A percentile compares a stretch with the other conserved stretches of the same genome.
Conservation (phyloP, 1,139 yeast genomes). For the Saccharomyces pastorianus region DNA sequence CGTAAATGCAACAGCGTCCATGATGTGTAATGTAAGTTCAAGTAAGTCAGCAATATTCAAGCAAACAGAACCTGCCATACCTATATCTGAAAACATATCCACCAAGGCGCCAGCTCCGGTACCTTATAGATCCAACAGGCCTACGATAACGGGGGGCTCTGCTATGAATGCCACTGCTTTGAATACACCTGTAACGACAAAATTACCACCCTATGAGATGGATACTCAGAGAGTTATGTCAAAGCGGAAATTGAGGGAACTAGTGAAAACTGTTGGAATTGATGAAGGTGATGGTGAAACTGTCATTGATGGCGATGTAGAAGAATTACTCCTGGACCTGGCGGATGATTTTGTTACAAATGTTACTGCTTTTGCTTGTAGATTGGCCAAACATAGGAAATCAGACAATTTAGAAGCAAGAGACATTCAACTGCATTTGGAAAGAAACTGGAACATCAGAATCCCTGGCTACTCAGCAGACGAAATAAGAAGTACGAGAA, state of each 20-base stretch:
- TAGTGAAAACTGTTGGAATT: slow-evolving; percentile 72
- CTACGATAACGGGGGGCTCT: slow-evolving; percentile 80
- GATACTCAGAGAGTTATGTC: slow-evolving; percentile 80
- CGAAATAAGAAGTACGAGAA: slow-evolving; percentile 76
- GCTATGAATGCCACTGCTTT: slow-evolving; percentile 59
- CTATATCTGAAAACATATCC: slow-evolving; percentile 61
- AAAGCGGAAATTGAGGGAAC: slow-evolving; percentile 78
- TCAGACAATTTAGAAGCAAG: slow-evolving; percentile 81
- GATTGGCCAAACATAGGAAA: slow-evolving; percentile 88
- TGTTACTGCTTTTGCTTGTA: slow-evolving; percentile 88
- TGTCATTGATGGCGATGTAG: slow-evolving; percentile 92
- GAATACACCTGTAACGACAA: slow-evolving; percentile 68
- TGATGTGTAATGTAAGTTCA: slow-evolving; percentile 23
- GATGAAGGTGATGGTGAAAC: slow-evolving; percentile 87
- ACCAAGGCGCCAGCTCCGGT: slow-evolving; percentile 60
- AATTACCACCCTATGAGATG: slow-evolving; percentile 74
- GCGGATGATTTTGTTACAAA: slow-evolving; percentile 93
- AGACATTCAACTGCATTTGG: slow-evolving; percentile 86
- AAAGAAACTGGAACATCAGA: slow-evolving; percentile 90
- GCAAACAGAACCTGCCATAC: slow-evolving; percentile 62
- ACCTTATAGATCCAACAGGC: slow-evolving; percentile 56
- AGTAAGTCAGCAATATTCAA: slow-evolving; percentile 45
- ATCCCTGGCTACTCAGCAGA: slow-evolving; percentile 91
- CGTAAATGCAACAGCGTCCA: slow-evolving; percentile 38
- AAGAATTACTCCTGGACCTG: slow-evolving; percentile 76